Evolutionary conservation across 106 monocot species (phyloP).

Genomic region (Dendrobium catenatum): DNA sequence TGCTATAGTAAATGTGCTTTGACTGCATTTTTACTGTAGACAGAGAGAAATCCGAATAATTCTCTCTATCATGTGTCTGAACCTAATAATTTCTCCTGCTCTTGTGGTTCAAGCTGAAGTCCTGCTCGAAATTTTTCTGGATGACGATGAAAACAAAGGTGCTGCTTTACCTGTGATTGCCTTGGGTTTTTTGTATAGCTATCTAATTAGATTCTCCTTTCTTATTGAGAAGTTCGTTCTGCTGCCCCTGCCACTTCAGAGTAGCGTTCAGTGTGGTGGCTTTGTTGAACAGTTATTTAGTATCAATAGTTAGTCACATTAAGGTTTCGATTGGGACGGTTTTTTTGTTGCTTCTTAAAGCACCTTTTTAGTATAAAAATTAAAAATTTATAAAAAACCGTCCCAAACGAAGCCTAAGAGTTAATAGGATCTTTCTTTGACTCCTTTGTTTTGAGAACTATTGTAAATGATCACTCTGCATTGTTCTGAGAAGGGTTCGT

Average conservation of each 20-base stretch:
- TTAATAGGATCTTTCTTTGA: background rate
- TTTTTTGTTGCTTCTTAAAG: too few species aligned
- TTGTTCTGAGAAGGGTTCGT: too few species aligned
- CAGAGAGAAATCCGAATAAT: too few species aligned
- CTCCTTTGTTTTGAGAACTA: too few species aligned
- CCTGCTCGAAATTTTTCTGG: background rate
- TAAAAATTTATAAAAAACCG: too few species aligned
- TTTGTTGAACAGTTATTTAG: background rate
- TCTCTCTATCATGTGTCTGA: too few species aligned
- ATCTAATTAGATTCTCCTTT: background rate
- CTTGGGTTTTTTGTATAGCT: background rate
- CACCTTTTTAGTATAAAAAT: too few species aligned
- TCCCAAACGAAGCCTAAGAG: background rate
- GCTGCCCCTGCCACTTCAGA: conserved; percentile 4
- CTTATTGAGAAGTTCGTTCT: background rate
- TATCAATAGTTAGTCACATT: background rate
- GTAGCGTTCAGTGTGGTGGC: conserved; percentile 3
- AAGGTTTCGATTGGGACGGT: too few species aligned
- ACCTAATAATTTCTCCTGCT: background rate
- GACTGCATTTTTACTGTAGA: too few species aligned
- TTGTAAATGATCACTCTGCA: too few species aligned
- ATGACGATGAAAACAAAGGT: background rate
- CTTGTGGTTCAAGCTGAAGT: conserved; percentile 10
- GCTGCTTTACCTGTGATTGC: background rate
- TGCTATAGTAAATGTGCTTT: too few species aligned